phyloP scores from a whole-genome alignment of 768 basidiomycete genomes.

The Fomitopsis pulvina region DNA sequence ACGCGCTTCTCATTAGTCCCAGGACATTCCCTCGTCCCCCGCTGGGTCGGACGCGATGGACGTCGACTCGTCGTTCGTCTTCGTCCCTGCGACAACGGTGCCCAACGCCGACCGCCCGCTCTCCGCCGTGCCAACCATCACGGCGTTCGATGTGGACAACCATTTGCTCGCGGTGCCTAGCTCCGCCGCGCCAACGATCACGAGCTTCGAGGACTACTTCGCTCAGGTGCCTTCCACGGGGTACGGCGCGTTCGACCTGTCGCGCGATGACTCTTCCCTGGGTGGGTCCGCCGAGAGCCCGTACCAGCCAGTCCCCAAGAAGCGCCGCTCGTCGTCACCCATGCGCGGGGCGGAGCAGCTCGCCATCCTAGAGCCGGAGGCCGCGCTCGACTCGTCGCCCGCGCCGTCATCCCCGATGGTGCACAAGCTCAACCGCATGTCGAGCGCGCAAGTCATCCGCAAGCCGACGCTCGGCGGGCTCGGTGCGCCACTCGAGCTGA shows the following conservation, averaged over 20 bases:
- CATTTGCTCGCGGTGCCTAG: conserved; percentile 23
- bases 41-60: conserved; percentile 70
- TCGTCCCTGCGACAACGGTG: conserved; percentile 26
- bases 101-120: conserved; percentile 23
- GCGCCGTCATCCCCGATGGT: conserved; percentile 42
- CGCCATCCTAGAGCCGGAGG: conserved; percentile 8
- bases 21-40: conserved; percentile 36
- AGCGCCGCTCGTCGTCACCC: conserved; percentile 28
- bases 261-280: background rate
- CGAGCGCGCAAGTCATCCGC: conserved; percentile 30
- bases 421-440: conserved; percentile 40
- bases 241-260: background rate
- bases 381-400: conserved; percentile 32
- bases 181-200: conserved; percentile 47
- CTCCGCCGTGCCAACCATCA: conserved; percentile 18
- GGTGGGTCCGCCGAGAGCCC: conserved; percentile 35
- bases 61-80: conserved; percentile 51
- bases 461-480: conserved; percentile 49
- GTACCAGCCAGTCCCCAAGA: conserved; percentile 28
- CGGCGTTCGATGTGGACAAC: conserved; percentile 16
- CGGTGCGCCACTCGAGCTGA: conserved; percentile 42
- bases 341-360: conserved; percentile 6
- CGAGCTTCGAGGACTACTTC: conserved; percentile 55
- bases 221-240: conserved; percentile 36
- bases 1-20: conserved; percentile 23